Percentiles rank a stretch among this genome's conserved stretches.
phyloP scores from a whole-genome alignment of 73 alveolate species.

The Paramecium caudatum region DNA sequence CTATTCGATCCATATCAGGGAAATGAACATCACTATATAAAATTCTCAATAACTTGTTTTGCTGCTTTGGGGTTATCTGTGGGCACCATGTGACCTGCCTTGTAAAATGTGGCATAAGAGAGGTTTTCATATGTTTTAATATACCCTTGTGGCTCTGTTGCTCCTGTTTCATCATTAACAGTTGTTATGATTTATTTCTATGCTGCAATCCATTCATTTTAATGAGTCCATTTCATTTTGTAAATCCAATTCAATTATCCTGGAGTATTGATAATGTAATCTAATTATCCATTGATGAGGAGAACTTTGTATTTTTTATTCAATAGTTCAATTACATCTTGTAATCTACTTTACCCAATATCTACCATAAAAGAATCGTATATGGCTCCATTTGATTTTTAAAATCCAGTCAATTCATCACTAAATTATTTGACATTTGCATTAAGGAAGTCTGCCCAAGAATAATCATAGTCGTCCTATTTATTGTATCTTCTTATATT shows the following conservation, averaged over 20 bases:
- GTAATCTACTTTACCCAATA: neutral
- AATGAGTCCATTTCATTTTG: constrained; percentile 76
- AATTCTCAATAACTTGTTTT: constrained; percentile 22
- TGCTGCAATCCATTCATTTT: constrained; percentile 61
- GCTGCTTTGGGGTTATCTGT: constrained; percentile 92
- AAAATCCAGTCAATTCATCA: neutral
- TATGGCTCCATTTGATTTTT: neutral
- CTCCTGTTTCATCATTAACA: constrained; percentile 36
- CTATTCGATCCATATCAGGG: constrained; percentile 29
- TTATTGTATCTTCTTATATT: constrained; percentile 9
- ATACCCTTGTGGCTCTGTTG: constrained; percentile 47
- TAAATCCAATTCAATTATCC: constrained; percentile 84
- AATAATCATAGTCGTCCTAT: neutral
- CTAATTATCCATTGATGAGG: constrained; percentile 52
- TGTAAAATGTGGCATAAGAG: constrained; percentile 77
- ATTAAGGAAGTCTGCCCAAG: constrained; percentile 23
- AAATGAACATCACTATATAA: constrained; percentile 35
- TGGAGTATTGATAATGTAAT: constrained; percentile 63
- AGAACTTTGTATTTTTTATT: constrained; percentile 2
- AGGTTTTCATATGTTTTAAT: constrained; percentile 59
- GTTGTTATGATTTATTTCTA: constrained; percentile 36
- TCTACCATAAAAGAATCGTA: neutral
- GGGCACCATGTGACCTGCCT: constrained; percentile 98
- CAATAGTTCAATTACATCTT: neutral
- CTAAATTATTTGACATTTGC: neutral